Base-by-base conservation (phyloP, 2,329 filamentous ascomycete genomes). In the Alternaria burnsii region DNA sequence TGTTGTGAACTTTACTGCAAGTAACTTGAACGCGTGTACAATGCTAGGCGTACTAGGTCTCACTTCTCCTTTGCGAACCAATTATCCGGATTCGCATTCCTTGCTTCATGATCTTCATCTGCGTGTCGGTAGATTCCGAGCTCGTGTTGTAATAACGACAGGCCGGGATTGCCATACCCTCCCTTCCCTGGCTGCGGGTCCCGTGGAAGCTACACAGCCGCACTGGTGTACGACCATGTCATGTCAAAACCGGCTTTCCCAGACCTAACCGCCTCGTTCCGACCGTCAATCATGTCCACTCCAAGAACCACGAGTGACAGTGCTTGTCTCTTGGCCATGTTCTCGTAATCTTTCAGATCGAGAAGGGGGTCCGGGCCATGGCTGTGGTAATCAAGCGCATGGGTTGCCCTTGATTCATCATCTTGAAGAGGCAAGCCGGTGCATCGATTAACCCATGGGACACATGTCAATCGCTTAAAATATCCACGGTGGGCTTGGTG, bases 331-430 rank as follows among this genome's bases (percentile, higher is more conserved):
- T 42, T 41, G 47, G 16, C 41, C 41, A 40, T 42, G 40, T 20
- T 52, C 52, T 57, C 42, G 53, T 60, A 47, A 60, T 57, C 53
- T 47, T 52, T 24, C 18, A 42, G 53, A 57, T 60, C 58, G 53
- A 57, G 58, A 59, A 51, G 40, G 53, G 14, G 22, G 53, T 40
- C 46, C 53, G 53, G 50, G 58, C 53, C 47, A 47, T 52, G 53
- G 53, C 30, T 34, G 54, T 18, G 48, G 47, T 57, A 47, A 41
- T 60, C 46, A 47, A 38, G 40, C 40, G 30, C 53, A 56, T 43
- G 52, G 47, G 44, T 50, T 34, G 52, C 52, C 57, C 44, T 59
- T 50, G 44, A 55, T 44, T 20, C 52, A 2, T 47, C 52, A 46
- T 55, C 52, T 55, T 42, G 32, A 59, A 55, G 46, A 46, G 52